Base-by-base conservation (phyloP, 2,329 filamentous ascomycete genomes). In the Mariannaea sp. region DNA sequence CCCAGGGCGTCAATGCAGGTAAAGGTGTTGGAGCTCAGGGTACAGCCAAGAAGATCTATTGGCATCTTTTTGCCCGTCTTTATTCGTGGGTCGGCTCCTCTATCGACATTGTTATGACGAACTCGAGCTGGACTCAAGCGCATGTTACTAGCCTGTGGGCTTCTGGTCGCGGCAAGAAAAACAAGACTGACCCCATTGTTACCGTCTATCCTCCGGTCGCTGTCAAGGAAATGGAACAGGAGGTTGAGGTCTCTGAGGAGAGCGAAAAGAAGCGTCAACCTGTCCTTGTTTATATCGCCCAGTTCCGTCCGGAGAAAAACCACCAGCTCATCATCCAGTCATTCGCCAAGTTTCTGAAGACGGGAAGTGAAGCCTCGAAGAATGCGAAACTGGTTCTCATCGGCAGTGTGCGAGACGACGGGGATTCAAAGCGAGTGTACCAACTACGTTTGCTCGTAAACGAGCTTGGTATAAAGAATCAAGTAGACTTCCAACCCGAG, bases 251-350 rank as follows among this genome's bases (percentile, higher is more conserved):
- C 10, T 86, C 86, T 0, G 77, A 78, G 13, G 80, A 80, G 39
- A 91, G 83, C 70, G 90, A 94, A 69, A 78, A 80, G 62, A 75
- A 77, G 44, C 85, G 94, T 29, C 81, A 90, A 59, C 86, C 85
- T 35, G 82, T 85, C 33, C 75, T 99, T 12, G 79, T 99, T 14
- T 99, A 96, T 75, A 96, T 99, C 65, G 94, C 93, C 2, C 94
- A 99, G 71, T 99, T 99, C 71, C 88, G 94, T 0, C 93, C 94
- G 0, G 94, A 99, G 72, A 99, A 99, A 79, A 96, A 97, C 71
- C 94, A 99, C 74, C 80, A 87, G 30, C 82, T 96, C 19, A 88
- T 99, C 49, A 77, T 99, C 35, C 83, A 89, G 63, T 86, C 94
- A 0, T 99, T 97, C 67, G 84, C 91, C 26, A 77, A 85, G 47